Evolutionary conservation across 2,329 filamentous ascomycete genomes (phyloP), one percentile per base, ranked within the genome.

Genomic region (Fusarium oligoseptatum): DNA sequence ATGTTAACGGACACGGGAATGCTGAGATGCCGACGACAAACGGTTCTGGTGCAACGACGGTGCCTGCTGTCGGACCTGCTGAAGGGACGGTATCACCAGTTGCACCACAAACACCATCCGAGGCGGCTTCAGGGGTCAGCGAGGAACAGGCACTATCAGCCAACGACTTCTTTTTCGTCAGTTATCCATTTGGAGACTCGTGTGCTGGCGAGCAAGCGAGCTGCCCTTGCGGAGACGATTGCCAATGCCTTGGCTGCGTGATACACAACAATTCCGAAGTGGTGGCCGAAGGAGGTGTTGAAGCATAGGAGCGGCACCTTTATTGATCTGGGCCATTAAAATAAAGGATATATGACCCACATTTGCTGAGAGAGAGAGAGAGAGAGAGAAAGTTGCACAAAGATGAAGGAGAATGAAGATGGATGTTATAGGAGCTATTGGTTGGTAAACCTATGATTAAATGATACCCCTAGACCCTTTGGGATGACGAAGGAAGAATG

Each of bases 211-310:
- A 87, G 67, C 83, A 83, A 67, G 82, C 84, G 14, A 86, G 83
- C 45, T 91, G 89, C 76, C 88, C 87, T 1, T 91, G 90, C 66
- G 89, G 89, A 10, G 88, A 91, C 67, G 88, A 90, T 70, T 91
- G 89, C 67, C 83, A 87, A 70, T 91, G 89, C 73, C 80, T 90
- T 3, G 89, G 89, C 5, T 91, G 89, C 72, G 83, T 86, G 60
- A 88, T 90, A 60, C 89, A 91, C 64, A 83, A 82, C 60, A 82
- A 81, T 55, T 74, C 78, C 1, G 78, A 74, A 12, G 68, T 71
- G 10, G 58, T 41, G 6, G 32, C 36, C 32, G 70, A 73, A 60
- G 39, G 52, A 55, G 64, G 20, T 22, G 63, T 45, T 24, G 37
- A 73, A 24, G 58, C 39, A 45, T 73, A 67, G 37, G 39, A 60